Evolutionary conservation across 2,329 filamentous ascomycete species (phyloP), one percentile per base, ranked within the genome.

Genomic region (Pseudocercospora fijiensis): DNA sequence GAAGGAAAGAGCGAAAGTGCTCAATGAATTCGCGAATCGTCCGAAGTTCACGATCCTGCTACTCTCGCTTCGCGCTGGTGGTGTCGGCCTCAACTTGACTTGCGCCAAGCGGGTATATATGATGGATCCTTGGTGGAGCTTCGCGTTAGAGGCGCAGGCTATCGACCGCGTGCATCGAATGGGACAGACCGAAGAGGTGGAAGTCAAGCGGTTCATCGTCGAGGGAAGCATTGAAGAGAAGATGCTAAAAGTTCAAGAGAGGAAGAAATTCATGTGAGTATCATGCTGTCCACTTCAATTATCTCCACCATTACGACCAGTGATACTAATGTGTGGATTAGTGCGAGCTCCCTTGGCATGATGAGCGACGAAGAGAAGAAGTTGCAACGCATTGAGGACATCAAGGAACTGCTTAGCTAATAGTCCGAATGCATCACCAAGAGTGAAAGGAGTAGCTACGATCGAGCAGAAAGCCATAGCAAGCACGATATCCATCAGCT

Each of bases 51-150:
- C 85, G 2, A 86, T 99, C 0, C 81, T 99, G 3, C 82, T 99
- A 1, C 85, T 99, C 58, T 94, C 89, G 71, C 81, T 99, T 61
- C 85, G 92, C 20, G 95, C 96, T 0, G 95, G 96, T 4, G 96
- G 95, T 24, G 95, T 99, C 0, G 95, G 95, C 0, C 82, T 99
- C 49, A 99, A 99, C 74, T 78, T 99, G 65, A 98, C 94, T 0
- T 88, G 88, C 69, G 95, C 95, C 5, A 91, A 89, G 67, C 83
- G 91, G 60, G 96, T 99, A 4, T 99, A 90, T 80, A 96, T 99
- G 90, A 98, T 99, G 95, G 95, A 99, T 77, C 95, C 95, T 0
- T 99, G 95, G 95, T 99, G 95, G 95, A 96, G 91, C 74, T 99
- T 94, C 77, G 93, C 95, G 0, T 89, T 98, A 11, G 95, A 99